Evolutionary conservation across 352 stramenopile genomes (phyloP).

Genomic region (Globisporangium lucens): DNA sequence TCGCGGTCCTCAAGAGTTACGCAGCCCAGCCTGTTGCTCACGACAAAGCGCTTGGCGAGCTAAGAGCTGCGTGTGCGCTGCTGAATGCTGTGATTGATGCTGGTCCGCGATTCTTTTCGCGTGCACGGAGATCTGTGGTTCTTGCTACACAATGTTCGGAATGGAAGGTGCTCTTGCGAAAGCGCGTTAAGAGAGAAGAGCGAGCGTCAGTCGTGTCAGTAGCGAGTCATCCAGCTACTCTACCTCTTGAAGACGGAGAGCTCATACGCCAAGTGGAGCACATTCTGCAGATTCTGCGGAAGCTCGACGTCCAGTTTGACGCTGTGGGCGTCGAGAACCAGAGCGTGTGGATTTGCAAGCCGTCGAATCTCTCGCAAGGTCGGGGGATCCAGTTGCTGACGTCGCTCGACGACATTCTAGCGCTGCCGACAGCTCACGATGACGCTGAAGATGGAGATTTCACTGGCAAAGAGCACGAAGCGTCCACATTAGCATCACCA

Average conservation of each 20-base stretch:
- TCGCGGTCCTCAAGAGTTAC: conserved; percentile 37
- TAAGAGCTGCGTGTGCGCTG: conserved; percentile 9
- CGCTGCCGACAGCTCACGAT: conserved; percentile 12
- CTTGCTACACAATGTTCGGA: neutral
- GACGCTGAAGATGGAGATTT: neutral
- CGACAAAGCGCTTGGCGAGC: neutral
- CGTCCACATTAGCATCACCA: neutral
- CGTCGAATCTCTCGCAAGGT: conserved; percentile 69
- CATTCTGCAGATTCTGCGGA: conserved; percentile 25
- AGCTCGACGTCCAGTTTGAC: conserved; percentile 44
- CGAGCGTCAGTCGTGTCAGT: neutral
- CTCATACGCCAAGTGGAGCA: conserved; percentile 4
- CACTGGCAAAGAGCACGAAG: neutral
- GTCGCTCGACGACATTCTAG: conserved; percentile 29
- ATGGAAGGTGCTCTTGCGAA: conserved; percentile 2
- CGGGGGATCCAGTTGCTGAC: conserved; percentile 59
- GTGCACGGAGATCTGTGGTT: neutral
- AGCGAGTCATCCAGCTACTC: neutral
- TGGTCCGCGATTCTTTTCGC: conserved; percentile 13
- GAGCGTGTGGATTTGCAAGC: conserved; percentile 84
- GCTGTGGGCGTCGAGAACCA: conserved; percentile 19
- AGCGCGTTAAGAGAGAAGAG: neutral
- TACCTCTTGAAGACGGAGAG: too few relatives aligned
- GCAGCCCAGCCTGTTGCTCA: neutral
- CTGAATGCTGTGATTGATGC: neutral